Evolutionary conservation across 1,139 yeast species (phyloP).

Genomic region (Pichia kudriavzevii): DNA sequence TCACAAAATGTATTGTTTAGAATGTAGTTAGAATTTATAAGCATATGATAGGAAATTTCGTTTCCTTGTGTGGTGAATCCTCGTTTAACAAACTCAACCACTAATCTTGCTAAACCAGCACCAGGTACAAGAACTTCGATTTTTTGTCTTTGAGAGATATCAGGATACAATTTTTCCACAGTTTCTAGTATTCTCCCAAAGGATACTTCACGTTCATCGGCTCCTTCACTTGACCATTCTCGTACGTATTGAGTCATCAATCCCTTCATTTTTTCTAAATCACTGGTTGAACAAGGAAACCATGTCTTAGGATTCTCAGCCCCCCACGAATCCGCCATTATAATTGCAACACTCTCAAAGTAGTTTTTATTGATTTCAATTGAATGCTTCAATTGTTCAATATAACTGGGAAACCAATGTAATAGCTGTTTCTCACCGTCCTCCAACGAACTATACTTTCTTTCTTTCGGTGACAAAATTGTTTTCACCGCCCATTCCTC

Average conservation of each 20-base stretch:
- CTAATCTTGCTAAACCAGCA: conserved; percentile 72
- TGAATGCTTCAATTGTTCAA: conserved; percentile 38
- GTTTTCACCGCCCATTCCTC: conserved; percentile 28
- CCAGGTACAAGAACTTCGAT: conserved; percentile 67
- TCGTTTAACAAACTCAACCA: conserved; percentile 57
- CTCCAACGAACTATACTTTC: conserved; percentile 33
- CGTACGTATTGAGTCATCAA: conserved; percentile 58
- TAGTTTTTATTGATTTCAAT: conserved; percentile 45
- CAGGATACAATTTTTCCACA: conserved; percentile 39
- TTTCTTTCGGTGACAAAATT: conserved; percentile 27
- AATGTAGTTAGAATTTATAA: conserved; percentile 56
- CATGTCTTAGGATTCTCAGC: conserved; percentile 31
- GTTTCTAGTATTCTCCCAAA: conserved; percentile 41
- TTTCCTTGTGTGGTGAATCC: conserved; percentile 82
- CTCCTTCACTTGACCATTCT: conserved; percentile 72
- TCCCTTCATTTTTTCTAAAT: conserved; percentile 56
- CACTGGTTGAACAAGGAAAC: conserved; percentile 31
- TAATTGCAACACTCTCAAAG: conserved; percentile 38
- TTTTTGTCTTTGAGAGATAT: conserved; percentile 31
- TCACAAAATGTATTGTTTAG: conserved; percentile 44
- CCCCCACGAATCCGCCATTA: conserved; percentile 50
- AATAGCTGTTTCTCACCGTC: conserved; percentile 36
- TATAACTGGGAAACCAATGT: conserved; percentile 46
- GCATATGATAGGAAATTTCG: conserved; percentile 78
- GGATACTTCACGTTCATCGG: conserved; percentile 41